Evolutionary conservation across 805 yeast species (phyloP), one percentile per base, ranked within the genome.

Genomic region (Blastobotrys americana): DNA sequence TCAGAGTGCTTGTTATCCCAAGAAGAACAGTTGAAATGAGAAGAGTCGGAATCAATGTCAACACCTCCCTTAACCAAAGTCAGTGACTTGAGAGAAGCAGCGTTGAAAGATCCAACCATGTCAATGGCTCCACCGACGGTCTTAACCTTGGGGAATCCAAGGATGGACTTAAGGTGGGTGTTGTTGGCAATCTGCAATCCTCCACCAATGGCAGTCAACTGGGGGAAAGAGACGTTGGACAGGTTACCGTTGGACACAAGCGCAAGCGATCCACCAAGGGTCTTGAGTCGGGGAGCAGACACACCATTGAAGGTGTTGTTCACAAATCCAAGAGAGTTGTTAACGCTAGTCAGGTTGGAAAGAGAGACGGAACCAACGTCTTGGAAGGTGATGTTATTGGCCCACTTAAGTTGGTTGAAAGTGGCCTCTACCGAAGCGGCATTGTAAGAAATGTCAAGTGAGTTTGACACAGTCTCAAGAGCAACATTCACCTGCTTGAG

Each of bases 21-120:
- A 44, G 74, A 71, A 51, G 73, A 65, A 79, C 98, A 93, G 70
- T 87, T 79, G 69, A 86, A 80, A 60, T 83, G 82, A 64, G 85
- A 83, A 47, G 70, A 64, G 36, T 63, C 56, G 49, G 96, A 75
- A 64, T 82, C 82, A 62, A 93, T 74, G 61, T 71, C 70, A 70
- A 89, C 94, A 68, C 95, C 96, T 78, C 98, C 98, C 65, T 78
- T 78, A 59, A 93, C 95, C 60, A 82, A 77, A 58, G 68, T 72
- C 66, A 93, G 78, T 28, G 77, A 60, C 54, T 82, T 78, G 65
- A 93, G 77, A 50, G 87, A 70, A 62, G 93, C 93, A 61, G 79
- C 76, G 65, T 80, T 73, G 70, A 87, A 86, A 68, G 76, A 71
- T 74, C 98, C 98, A 54, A 67, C 68, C 54, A 90, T 69, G 64